Evolutionary conservation across 148 eudicot species (phyloP).

Genomic region (Chenopodium berlandieri): DNA sequence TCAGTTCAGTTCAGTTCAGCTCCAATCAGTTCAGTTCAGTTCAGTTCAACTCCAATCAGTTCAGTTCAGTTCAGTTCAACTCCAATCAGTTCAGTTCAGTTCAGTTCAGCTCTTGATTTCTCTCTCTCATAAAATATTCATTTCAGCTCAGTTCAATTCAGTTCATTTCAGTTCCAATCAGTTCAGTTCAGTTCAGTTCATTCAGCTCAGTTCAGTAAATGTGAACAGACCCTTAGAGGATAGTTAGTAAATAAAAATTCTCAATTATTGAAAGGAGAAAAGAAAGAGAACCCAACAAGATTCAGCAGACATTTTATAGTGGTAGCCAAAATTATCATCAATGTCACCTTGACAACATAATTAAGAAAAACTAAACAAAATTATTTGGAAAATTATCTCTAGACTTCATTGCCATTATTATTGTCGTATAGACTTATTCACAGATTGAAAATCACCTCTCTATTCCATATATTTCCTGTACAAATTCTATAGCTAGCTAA

Average conservation of each 20-base stretch:
- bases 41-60: too few relatives aligned
- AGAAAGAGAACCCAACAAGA: neutral
- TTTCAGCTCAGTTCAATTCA: too few relatives aligned
- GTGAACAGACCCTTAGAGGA: too few relatives aligned
- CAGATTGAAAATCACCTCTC: conserved; percentile 16
- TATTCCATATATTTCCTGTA: conserved; percentile 29
- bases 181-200: too few relatives aligned
- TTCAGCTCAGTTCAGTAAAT: too few relatives aligned
- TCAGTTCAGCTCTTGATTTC: too few relatives aligned
- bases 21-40: too few relatives aligned
- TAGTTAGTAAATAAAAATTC: neutral
- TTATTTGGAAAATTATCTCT: neutral
- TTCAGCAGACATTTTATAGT: neutral
- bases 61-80: too few relatives aligned
- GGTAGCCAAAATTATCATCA: neutral
- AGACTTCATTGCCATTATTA: conserved; percentile 1
- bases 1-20: too few relatives aligned
- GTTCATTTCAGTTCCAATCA: too few relatives aligned
- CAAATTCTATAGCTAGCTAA: conserved; percentile 26
- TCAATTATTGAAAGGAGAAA: neutral
- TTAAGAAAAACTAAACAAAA: neutral
- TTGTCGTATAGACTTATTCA: conserved; percentile 23
- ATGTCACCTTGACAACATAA: neutral
- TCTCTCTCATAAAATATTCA: too few relatives aligned
- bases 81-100: too few relatives aligned